Evolutionary conservation across 2,329 filamentous ascomycete genomes (phyloP), one percentile per base, ranked within the genome.

Genomic region (Nigrospora sphaerica): DNA sequence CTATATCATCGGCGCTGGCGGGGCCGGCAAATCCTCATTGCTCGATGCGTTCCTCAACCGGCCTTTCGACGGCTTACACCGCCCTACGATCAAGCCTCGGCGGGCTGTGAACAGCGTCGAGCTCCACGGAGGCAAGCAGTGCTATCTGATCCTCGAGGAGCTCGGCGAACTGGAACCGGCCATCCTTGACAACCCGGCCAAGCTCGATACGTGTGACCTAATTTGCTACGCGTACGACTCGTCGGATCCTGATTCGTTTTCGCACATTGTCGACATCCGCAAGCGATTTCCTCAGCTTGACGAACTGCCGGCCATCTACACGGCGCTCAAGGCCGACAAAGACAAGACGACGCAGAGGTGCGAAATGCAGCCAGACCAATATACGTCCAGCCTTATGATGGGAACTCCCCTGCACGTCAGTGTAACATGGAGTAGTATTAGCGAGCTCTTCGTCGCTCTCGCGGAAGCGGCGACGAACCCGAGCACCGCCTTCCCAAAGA

Each of bases 211-310:
- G 6, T 97, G 92, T 66, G 93, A 98, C 65, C 77, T 98, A 19
- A 78, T 98, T 39, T 95, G 92, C 67, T 97, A 95, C 67, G 85
- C 89, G 1, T 98, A 97, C 68, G 93, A 98, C 69, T 97, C 92
- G 2, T 95, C 90, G 1, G 91, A 98, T 51, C 92, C 93, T 0
- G 91, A 97, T 64, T 95, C 89, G 4, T 98, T 98, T 65, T 83
- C 86, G 1, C 91, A 97, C 60, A 89, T 98, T 45, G 86, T 92
- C 34, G 79, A 86, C 16, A 73, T 96, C 42, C 83, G 91, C 38
- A 77, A 80, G 46, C 86, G 84, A 57, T 86, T 92, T 55, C 83
- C 89, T 0, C 85, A 93, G 46, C 77, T 98, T 3, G 87, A 95
- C 62, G 83, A 88, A n/a, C 72, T 98, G 28, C 93, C 93, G 0